Evolutionary conservation across 179 eudicot species (phyloP).

Genomic region (Amaranthus tricolor): DNA sequence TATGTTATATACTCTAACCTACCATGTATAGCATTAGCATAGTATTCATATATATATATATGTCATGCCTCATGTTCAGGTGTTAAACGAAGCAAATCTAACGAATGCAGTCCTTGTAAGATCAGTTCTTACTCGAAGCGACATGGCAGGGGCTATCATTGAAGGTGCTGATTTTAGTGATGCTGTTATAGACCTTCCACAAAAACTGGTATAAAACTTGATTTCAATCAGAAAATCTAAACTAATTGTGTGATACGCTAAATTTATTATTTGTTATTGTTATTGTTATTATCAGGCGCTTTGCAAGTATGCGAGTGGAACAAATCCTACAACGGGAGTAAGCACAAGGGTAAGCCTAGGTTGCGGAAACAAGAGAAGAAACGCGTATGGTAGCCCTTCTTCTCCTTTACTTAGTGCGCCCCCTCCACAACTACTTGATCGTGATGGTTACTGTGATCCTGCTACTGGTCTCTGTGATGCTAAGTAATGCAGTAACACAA

Average conservation of each 20-base stretch:
- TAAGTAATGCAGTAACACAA: constrained; percentile 19
- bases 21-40: too few relatives aligned
- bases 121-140: constrained; percentile 91
- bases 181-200: constrained; percentile 84
- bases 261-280: too few relatives aligned
- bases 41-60: too few relatives aligned
- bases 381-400: constrained; percentile 85
- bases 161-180: constrained; percentile 96
- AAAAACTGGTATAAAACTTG: constrained; percentile 58
- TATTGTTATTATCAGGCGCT: constrained; percentile 47
- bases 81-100: constrained; percentile 82
- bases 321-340: constrained; percentile 79
- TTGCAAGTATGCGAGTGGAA: constrained; percentile 94
- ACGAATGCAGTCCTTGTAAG: constrained; percentile 81
- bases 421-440: constrained; percentile 64
- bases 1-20: too few relatives aligned
- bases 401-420: constrained; percentile 93
- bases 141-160: constrained; percentile 81
- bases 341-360: constrained; percentile 89
- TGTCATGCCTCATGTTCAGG: constrained; percentile 49
- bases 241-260: too few relatives aligned
- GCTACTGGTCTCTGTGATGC: constrained; percentile 79
- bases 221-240: too few relatives aligned
- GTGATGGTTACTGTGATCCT: constrained; percentile 77
- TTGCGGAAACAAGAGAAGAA: constrained; percentile 82